A percentile compares a stretch with the other conserved stretches of the same genome.
These are phyloP conservation scores for Malassezia obtusa DNA, from an alignment of 1,284 basidiomycete species.

Conservation along the genomic window DNA sequence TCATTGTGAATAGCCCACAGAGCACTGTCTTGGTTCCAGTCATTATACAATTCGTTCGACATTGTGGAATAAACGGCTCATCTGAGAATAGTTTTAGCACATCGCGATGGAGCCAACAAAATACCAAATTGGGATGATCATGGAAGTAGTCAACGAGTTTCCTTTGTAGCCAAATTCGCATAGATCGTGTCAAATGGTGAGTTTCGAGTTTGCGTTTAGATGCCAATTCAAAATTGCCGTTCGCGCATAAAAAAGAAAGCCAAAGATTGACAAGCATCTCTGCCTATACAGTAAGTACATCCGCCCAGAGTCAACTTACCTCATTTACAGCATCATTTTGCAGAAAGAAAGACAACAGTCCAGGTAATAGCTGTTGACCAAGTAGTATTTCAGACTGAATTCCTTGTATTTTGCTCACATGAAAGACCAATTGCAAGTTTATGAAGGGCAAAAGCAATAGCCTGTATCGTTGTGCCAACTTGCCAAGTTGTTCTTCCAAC, in stretches of 20 bases:
- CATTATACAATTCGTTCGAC: background rate
- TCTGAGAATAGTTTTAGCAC: background rate
- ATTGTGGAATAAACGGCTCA: background rate
- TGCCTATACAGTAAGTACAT: background rate
- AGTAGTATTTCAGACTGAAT: no score
- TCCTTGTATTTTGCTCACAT: background rate
- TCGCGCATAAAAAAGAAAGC: background rate
- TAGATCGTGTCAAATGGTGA: background rate
- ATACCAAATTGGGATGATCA: background rate
- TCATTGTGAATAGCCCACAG: background rate
- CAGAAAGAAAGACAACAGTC: no score
- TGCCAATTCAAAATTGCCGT: background rate
- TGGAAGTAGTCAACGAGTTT: background rate
- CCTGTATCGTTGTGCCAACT: background rate
- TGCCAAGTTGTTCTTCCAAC: no score
- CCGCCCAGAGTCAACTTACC: background rate
- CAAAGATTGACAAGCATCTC: background rate
- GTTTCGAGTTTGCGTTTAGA: background rate
- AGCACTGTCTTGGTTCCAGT: slow-evolving; percentile 2
- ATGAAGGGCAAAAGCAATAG: background rate
- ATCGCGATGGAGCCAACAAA: slow-evolving; percentile 7
- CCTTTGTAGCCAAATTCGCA: background rate
- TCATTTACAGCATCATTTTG: background rate
- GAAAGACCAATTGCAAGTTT: background rate
- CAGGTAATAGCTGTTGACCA: no score